Conservation (phyloP, 805 yeast genomes). For the Saccharomyces kudriavzevii region DNA sequence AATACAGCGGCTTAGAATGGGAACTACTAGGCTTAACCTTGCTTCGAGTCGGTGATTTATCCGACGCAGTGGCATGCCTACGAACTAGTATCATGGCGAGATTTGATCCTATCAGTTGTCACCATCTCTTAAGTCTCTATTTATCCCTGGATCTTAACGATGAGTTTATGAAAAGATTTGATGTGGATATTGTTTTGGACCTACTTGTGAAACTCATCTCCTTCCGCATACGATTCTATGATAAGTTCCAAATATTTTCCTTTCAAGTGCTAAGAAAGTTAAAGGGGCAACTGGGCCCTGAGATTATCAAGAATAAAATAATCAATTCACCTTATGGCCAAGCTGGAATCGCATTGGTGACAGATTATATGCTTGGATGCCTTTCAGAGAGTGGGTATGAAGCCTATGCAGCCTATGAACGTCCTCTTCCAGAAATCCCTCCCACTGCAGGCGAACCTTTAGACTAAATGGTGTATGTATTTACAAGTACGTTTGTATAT, state of each 20-base stretch:
- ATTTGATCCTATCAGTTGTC: constrained; percentile 53
- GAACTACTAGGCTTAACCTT: constrained; percentile 56
- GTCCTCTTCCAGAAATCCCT: not conserved
- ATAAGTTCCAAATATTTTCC: constrained; percentile 40
- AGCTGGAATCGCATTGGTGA: constrained; percentile 13
- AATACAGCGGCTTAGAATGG: constrained; percentile 67
- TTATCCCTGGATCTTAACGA: constrained; percentile 10
- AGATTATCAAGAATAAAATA: constrained; percentile 13
- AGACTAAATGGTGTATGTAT: not conserved
- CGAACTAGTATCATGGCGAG: constrained; percentile 47
- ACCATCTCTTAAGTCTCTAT: constrained; percentile 39
- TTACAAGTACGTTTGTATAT: not conserved
- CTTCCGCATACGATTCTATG: constrained; percentile 62
- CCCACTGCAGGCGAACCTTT: not conserved
- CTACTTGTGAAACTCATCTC: constrained; percentile 44
- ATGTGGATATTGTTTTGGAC: constrained; percentile 35
- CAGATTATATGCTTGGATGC: constrained; percentile 17
- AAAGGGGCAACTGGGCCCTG: constrained; percentile 11
- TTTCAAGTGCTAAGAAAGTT: constrained; percentile 38
- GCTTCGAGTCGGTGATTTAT: constrained; percentile 39
- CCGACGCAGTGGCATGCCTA: constrained; percentile 44
- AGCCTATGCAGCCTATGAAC: not conserved
- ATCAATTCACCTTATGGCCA: constrained; percentile 18
- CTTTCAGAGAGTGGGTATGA: not conserved
- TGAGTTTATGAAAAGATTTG: constrained; percentile 10